phyloP scores from a whole-genome alignment of 2,329 filamentous ascomycete species.

The Ophiostoma quercus region DNA sequence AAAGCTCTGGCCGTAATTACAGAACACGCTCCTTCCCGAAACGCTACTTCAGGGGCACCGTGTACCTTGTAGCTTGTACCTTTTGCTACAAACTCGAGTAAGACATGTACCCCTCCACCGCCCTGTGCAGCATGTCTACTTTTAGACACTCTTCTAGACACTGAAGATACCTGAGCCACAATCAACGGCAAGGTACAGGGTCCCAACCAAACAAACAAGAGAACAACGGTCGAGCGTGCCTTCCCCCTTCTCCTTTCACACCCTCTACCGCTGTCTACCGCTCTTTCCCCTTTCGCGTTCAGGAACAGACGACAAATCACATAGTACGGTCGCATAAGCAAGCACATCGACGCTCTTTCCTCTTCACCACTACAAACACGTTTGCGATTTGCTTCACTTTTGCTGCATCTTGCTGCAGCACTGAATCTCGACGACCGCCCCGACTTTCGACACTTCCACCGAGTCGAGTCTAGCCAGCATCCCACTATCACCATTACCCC shows the following conservation, averaged over 20 bases:
- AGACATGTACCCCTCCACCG: constrained; percentile 2
- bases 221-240: constrained; percentile 5
- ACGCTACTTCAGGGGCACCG: constrained; percentile 2
- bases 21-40: constrained; percentile 4
- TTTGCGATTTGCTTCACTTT: constrained; percentile 4
- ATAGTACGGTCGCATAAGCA: constrained; percentile 1
- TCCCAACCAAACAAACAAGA: constrained; percentile 6
- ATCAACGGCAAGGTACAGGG: background rate
- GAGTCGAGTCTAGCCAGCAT: constrained; percentile 2
- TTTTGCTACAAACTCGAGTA: background rate
- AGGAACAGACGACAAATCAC: background rate
- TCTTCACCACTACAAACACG: background rate
- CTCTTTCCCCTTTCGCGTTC: constrained; percentile 11
- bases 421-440: background rate
- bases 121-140: background rate
- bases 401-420: background rate
- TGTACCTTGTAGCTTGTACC: constrained; percentile 6
- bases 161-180: background rate
- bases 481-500: constrained; percentile 2
- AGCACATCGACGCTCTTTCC: constrained; percentile 1
- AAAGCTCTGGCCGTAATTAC: background rate
- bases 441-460: background rate
- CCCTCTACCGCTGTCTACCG: background rate
- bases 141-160: background rate
- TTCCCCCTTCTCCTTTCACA: constrained; percentile 10